Percentiles rank a stretch among this genome's conserved stretches.
Conservation (phyloP, 1,139 yeast species). For the Candida buenavistaensis region DNA sequence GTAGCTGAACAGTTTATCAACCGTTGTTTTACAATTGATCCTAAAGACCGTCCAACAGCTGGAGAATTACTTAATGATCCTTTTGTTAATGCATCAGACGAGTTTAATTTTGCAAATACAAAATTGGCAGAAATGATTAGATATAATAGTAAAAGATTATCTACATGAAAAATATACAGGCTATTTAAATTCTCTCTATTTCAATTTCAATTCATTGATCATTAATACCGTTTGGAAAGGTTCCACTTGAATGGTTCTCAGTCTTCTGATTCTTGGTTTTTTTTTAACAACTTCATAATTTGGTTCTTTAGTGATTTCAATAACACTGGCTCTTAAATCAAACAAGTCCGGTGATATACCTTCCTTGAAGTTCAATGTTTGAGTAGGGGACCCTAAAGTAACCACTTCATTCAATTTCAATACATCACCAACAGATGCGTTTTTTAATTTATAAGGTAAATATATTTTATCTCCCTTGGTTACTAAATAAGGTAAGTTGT, state of each 20-base stretch:
- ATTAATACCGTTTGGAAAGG: slow-evolving; percentile 80
- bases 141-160: slow-evolving; percentile 16
- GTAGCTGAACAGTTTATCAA: slow-evolving; percentile 73
- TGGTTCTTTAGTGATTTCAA: slow-evolving; percentile 86
- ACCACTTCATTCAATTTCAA: slow-evolving; percentile 72
- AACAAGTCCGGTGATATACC: slow-evolving; percentile 46
- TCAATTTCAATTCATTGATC: slow-evolving; percentile 65
- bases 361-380: slow-evolving; percentile 48
- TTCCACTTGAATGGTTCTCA: slow-evolving; percentile 74
- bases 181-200: neutral
- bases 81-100: slow-evolving; percentile 44
- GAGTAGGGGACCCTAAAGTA: slow-evolving; percentile 82
- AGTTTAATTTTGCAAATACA: slow-evolving; percentile 64
- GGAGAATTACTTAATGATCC: slow-evolving; percentile 59
- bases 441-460: slow-evolving; percentile 73
- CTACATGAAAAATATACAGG: slow-evolving; percentile 4
- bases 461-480: slow-evolving; percentile 86
- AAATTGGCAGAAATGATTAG: slow-evolving; percentile 53
- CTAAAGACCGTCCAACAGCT: slow-evolving; percentile 88
- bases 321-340: slow-evolving; percentile 71
- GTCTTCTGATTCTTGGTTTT: slow-evolving; percentile 82
- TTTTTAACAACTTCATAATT: slow-evolving; percentile 57
- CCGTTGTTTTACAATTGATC: slow-evolving; percentile 77
- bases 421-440: slow-evolving; percentile 78
- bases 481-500: slow-evolving; percentile 83